A percentile compares a stretch with the other conserved stretches of the same genome.
These are phyloP conservation scores for Clitoria ternatea DNA, from an alignment of 306 rosid genomes.

Conservation along the genomic window DNA sequence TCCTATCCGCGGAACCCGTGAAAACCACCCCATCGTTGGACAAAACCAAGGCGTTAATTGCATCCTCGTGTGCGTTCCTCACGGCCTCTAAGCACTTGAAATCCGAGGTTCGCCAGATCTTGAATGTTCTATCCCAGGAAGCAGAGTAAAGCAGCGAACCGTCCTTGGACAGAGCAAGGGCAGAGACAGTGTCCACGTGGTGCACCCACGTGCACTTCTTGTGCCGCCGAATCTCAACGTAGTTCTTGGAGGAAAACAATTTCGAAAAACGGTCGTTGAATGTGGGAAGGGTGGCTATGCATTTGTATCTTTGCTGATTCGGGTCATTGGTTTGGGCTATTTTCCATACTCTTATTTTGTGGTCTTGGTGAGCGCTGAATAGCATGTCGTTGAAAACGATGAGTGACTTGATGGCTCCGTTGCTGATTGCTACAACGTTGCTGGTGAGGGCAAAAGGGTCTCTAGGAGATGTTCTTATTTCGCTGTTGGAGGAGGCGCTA, in stretches of 20 bases:
- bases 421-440: constrained; percentile 9
- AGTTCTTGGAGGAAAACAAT: constrained; percentile 44
- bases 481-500: constrained; percentile 43
- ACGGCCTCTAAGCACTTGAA: constrained; percentile 63
- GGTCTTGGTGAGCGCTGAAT: constrained; percentile 67
- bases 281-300: constrained; percentile 58
- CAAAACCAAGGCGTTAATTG: constrained; percentile 52
- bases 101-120: constrained; percentile 59
- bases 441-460: constrained; percentile 6
- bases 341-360: constrained; percentile 69
- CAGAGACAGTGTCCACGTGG: constrained; percentile 65
- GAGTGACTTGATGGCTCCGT: constrained; percentile 42
- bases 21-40: constrained; percentile 46
- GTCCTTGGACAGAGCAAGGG: constrained; percentile 47
- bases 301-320: constrained; percentile 21
- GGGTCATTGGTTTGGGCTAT: constrained; percentile 22
- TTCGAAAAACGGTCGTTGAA: constrained; percentile 40
- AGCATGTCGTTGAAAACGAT: constrained; percentile 31
- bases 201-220: constrained; percentile 71
- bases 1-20: constrained; percentile 68
- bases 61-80: constrained; percentile 63
- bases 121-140: constrained; percentile 75
- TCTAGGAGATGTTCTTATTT: constrained; percentile 27
- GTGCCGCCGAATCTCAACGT: constrained; percentile 53
- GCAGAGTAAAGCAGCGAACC: constrained; percentile 57